These are phyloP conservation scores for Suillus subluteus DNA, from an alignment of 768 basidiomycete species.

Conservation along the genomic window DNA sequence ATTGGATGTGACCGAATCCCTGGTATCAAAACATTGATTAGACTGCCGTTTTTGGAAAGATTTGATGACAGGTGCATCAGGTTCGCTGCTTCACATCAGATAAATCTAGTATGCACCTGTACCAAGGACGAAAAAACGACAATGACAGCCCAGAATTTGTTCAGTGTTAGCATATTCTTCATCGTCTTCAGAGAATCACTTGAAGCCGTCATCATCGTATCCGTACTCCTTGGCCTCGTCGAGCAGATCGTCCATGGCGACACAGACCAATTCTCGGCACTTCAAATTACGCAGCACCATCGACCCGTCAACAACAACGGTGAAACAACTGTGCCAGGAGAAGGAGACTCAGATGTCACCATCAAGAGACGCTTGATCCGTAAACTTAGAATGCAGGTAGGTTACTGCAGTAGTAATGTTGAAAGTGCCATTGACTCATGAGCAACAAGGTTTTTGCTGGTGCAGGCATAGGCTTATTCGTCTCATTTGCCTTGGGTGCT, in stretches of 20 bases:
- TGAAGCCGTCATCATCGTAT: constrained; percentile 91
- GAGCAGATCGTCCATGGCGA: constrained; percentile 72
- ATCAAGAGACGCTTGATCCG: constrained; percentile 54
- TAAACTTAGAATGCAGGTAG: constrained; percentile 71
- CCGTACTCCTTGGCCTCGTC: constrained; percentile 89
- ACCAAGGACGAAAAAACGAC: background rate
- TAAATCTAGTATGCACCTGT: background rate
- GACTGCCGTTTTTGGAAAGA: no score
- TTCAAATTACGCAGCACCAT: no score
- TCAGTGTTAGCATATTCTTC: constrained; percentile 94
- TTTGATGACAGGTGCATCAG: background rate
- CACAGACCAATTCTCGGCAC: constrained; percentile 14
- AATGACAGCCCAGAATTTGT: constrained; percentile 71
- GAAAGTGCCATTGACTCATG: background rate
- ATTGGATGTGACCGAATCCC: no score
- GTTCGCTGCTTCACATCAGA: background rate
- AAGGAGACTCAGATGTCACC: constrained; percentile 32
- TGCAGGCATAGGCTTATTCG: constrained; percentile 66
- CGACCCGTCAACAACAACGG: background rate
- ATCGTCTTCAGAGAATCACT: constrained; percentile 95
- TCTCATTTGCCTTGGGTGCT: constrained; percentile 84
- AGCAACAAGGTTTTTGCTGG: constrained; percentile 71
- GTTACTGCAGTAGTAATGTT: background rate
- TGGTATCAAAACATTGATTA: no score
- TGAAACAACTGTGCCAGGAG: constrained; percentile 16